Evolutionary conservation across 2,329 filamentous ascomycete species (phyloP), one percentile per base, ranked within the genome.

Genomic region (Penicillium occitanis): DNA sequence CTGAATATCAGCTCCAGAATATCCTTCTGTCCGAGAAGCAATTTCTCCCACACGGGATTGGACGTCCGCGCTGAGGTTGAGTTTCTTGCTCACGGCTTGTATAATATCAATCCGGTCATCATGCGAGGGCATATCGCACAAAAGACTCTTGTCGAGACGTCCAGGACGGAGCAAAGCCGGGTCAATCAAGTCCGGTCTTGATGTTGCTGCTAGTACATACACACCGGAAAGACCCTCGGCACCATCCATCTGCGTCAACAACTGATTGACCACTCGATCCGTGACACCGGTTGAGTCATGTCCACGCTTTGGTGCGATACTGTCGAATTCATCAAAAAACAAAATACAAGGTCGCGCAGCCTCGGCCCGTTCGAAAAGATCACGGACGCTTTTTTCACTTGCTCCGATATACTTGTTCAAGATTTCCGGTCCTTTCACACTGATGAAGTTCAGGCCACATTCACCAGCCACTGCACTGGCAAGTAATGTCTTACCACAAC

Each of bases 371-470:
- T 97, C 94, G 73, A 99, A 99, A 0, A 99, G 84, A 76, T 99
- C 95, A 50, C 96, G 89, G 6, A 99, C 93, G 68, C 89, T 93
- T 83, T 99, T 99, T 74, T 99, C 95, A 33, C 91, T 96, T 0
- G 95, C 95, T 74, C 95, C 95, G 67, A 99, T 99, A 77, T 99
- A 99, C 80, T 99, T 99, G 84, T 99, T 99, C 64, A 99, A 81
- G 67, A 99, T 98, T 78, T 99, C 96, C 0, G 95, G 95, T 0
- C 95, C 95, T 80, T 99, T 99, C 74, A 99, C 95, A 48, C 90
- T 93, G 78, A 99, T 99, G 79, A 99, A 99, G 78, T 99, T 99
- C 68, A 99, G 88, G 0, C 94, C 94, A 74, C 94, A 98, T 80
- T 99, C 95, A 65, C 94, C 94, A 13, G 96, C 95, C n/a, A 99